Percentiles rank a stretch among this genome's conserved stretches.
phyloP scores from a whole-genome alignment of 2,329 filamentous ascomycete genomes.

The Calycina marina region DNA sequence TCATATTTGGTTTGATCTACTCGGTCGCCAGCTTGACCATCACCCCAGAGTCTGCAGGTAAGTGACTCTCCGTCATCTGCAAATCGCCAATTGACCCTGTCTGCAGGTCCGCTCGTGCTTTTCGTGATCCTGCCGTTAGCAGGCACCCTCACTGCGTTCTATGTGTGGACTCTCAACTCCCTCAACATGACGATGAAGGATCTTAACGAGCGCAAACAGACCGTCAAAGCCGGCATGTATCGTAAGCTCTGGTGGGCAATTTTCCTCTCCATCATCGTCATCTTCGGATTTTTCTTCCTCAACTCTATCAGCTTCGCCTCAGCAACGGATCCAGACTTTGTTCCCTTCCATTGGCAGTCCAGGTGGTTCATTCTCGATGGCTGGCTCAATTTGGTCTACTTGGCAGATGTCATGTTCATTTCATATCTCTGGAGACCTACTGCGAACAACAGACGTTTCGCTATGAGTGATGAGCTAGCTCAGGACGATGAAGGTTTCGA shows the following conservation, averaged over 20 bases:
- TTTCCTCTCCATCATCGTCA: slow-evolving; percentile 78
- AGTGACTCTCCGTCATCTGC: slow-evolving; percentile 14
- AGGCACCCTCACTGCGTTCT: slow-evolving; percentile 86
- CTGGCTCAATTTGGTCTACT: slow-evolving; percentile 93
- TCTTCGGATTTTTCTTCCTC: slow-evolving; percentile 97
- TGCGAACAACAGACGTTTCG: slow-evolving; percentile 90
- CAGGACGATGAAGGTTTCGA: slow-evolving; percentile 98
- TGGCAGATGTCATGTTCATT: slow-evolving; percentile 83
- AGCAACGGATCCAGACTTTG: slow-evolving; percentile 70
- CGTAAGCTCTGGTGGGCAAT: slow-evolving; percentile 99
- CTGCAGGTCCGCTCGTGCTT: slow-evolving; percentile 65
- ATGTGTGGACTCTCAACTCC: slow-evolving; percentile 96
- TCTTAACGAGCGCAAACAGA: slow-evolving; percentile 84
- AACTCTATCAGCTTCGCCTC: slow-evolving; percentile 94
- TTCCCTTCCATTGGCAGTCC: slow-evolving; percentile 93
- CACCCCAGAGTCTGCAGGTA: slow-evolving; percentile 70
- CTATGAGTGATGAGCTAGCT: slow-evolving; percentile 97
- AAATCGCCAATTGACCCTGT: slow-evolving; percentile 5
- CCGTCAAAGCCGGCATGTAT: slow-evolving; percentile 90
- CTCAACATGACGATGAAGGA: slow-evolving; percentile 93
- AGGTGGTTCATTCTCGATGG: slow-evolving; percentile 96
- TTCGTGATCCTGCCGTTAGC: slow-evolving; percentile 88
- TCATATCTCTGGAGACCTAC: slow-evolving; percentile 95
- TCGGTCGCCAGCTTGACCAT: slow-evolving; percentile 79
- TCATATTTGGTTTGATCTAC: slow-evolving; percentile 88